A percentile compares a stretch with the other conserved stretches of the same genome.
phyloP scores from a whole-genome alignment of 371 early-diverging fungal genomes.

The Mortierella sp. region DNA sequence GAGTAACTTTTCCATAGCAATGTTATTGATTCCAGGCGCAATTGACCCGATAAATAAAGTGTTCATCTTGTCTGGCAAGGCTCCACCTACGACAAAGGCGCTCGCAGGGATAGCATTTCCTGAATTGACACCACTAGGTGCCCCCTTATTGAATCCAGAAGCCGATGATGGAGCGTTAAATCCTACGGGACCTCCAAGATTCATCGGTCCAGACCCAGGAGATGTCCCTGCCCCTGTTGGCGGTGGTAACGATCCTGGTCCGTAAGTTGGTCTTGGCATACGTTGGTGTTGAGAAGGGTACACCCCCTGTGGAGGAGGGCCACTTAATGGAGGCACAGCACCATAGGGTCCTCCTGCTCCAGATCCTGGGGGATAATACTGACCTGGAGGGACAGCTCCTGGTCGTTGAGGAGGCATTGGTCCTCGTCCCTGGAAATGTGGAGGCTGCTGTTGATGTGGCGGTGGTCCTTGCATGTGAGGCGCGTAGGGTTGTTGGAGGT shows the following conservation, averaged over 20 bases:
- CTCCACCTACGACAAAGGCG: constrained; percentile 36
- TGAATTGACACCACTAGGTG: neutral
- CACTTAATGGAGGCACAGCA: constrained; percentile 13
- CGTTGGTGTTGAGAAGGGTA: constrained; percentile 24
- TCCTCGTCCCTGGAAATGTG: constrained; percentile 19
- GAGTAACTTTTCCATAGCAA: constrained; percentile 76
- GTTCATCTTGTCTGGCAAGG: constrained; percentile 70
- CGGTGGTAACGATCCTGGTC: constrained; percentile 30
- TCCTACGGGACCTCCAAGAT: constrained; percentile 14
- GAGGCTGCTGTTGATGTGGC: constrained; percentile 11
- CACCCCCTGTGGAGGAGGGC: constrained; percentile 14
- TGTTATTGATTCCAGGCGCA: constrained; percentile 77
- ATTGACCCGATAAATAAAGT: constrained; percentile 86
- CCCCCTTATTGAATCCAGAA: constrained; percentile 7
- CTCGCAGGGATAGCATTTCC: constrained; percentile 20
- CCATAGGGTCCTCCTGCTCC: constrained; percentile 11
- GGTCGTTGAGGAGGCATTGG: constrained; percentile 23
- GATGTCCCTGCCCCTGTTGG: constrained; percentile 17
- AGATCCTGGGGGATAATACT: constrained; percentile 5
- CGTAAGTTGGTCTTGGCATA: constrained; percentile 24
- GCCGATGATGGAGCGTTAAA: constrained; percentile 10
- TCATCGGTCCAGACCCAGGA: constrained; percentile 21
- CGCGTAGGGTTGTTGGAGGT: constrained; percentile 20
- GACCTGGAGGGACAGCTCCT: constrained; percentile 14
- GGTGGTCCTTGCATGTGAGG: constrained; percentile 16